phyloP scores from a whole-genome alignment of 1,139 yeast species.

The Diutina scorzettiae region DNA sequence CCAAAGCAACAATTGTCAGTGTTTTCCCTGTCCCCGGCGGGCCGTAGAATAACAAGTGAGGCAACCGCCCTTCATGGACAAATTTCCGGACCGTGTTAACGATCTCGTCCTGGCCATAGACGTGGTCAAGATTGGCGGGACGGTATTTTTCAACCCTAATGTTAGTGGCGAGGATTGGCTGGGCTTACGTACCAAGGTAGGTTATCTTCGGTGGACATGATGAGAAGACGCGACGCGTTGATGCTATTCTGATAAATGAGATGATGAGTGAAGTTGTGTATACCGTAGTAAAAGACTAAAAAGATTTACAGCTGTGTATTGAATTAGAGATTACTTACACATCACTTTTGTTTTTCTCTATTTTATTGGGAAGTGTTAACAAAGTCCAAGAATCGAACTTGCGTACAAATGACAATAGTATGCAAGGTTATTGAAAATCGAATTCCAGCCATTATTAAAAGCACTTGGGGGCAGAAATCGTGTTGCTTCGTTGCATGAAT shows the following conservation, averaged over 20 bases:
- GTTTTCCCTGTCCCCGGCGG: slow-evolving; percentile 99
- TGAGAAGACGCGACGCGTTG: slow-evolving; percentile 2
- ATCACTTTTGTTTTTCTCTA: too few species aligned
- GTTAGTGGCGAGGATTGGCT: background rate
- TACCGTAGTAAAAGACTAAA: too few species aligned
- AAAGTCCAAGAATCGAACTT: too few species aligned
- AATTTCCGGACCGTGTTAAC: slow-evolving; percentile 75
- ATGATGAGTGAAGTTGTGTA: too few species aligned
- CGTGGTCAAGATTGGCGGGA: slow-evolving; percentile 73
- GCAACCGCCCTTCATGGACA: slow-evolving; percentile 71
- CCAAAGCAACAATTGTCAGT: slow-evolving; percentile 83
- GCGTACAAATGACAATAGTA: too few species aligned
- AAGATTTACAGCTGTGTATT: too few species aligned
- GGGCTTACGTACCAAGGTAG: slow-evolving; percentile 2
- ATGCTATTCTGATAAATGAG: background rate
- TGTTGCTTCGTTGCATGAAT: too few species aligned
- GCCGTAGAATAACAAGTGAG: slow-evolving; percentile 86
- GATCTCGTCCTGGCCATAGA: slow-evolving; percentile 83
- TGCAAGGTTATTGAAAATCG: too few species aligned
- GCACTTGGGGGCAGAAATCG: too few species aligned
- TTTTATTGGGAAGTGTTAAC: too few species aligned
- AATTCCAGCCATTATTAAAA: too few species aligned
- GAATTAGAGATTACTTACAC: too few species aligned
- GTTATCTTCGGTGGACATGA: background rate
- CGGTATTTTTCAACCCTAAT: slow-evolving; percentile 90